Conservation (phyloP, 2,329 filamentous ascomycete genomes). For the Colletotrichum destructivum region DNA sequence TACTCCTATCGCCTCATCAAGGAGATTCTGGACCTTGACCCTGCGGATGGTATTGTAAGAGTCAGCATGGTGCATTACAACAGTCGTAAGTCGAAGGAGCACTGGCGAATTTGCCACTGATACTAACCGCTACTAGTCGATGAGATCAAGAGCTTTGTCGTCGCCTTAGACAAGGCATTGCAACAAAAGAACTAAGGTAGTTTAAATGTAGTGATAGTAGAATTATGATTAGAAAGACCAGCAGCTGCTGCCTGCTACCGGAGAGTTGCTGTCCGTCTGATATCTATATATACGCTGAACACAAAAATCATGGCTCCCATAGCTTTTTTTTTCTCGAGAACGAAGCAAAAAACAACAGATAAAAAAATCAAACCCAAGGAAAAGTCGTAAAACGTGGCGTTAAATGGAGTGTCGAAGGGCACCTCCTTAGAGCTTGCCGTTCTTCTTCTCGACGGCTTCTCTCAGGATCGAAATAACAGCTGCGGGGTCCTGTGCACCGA, state of each 20-base stretch:
- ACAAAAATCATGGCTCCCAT: constrained; percentile 35
- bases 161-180: constrained; percentile 66
- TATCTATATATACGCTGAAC: constrained; percentile 31
- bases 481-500: constrained; percentile 89
- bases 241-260: constrained; percentile 3
- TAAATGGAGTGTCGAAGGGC: not conserved
- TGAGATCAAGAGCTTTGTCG: constrained; percentile 68
- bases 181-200: constrained; percentile 45
- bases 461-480: constrained; percentile 89
- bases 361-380: constrained; percentile 5
- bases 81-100: constrained; percentile 65
- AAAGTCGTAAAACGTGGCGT: constrained; percentile 33
- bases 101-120: not conserved
- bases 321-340: constrained; percentile 7
- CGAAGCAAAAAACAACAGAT: constrained; percentile 4
- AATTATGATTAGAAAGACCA: constrained; percentile 37
- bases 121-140: constrained; percentile 59
- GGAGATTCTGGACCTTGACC: constrained; percentile 70
- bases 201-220: not conserved
- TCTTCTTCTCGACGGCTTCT: constrained; percentile 79
- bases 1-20: constrained; percentile 76
- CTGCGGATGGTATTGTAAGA: constrained; percentile 74
- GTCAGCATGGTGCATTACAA: constrained; percentile 85
- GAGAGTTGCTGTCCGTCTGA: constrained; percentile 21
- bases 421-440: constrained; percentile 55